Evolutionary conservation across 2,329 filamentous ascomycete genomes (phyloP), one percentile per base, ranked within the genome.

Genomic region (Xylaria sp.): DNA sequence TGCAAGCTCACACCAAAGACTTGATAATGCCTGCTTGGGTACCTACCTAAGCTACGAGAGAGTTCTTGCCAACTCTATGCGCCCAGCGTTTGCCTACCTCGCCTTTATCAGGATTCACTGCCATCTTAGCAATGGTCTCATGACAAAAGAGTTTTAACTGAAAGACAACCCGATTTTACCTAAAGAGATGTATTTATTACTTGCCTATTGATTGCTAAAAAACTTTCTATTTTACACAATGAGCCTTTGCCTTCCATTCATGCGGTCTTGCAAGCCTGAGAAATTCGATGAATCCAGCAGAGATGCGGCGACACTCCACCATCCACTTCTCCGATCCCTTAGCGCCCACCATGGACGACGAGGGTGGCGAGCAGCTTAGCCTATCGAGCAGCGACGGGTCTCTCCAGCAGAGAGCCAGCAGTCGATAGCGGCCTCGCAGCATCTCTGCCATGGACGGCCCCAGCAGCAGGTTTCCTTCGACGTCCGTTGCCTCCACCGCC

Each of bases 391-490:
- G 68, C 23, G 70, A 73, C 65, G 65, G 68, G 70, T 69, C 70
- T 56, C 64, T 67, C 34, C 61, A 56, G 51, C 72, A 58, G 66
- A 75, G 70, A 68, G 44, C 55, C 51, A 59, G 66, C 52, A 68
- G 63, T 72, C 70, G 71, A 72, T 77, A 77, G 75, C 68, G 66
- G 46, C 73, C 65, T 68, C 72, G 67, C 63, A 75, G 72, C 66
- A 74, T 78, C 66, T 75, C 74, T 56, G 72, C 68, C 63, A 70
- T 78, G 71, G 77, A 78, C 69, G 77, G 76, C n/a, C 65, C 74
- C 15, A 67, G 71, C 63, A 76, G 74, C 61, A 72, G 70, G 58
- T 55, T 74, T 4, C 71, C 74, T 28, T 75, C 76, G 28, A 73
- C 70, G 7, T 75, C 74, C 20, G 56, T 70, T 52, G 52, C 69